Base-by-base conservation (phyloP, 2,329 filamentous ascomycete genomes). In the Metarhizium rileyi region DNA sequence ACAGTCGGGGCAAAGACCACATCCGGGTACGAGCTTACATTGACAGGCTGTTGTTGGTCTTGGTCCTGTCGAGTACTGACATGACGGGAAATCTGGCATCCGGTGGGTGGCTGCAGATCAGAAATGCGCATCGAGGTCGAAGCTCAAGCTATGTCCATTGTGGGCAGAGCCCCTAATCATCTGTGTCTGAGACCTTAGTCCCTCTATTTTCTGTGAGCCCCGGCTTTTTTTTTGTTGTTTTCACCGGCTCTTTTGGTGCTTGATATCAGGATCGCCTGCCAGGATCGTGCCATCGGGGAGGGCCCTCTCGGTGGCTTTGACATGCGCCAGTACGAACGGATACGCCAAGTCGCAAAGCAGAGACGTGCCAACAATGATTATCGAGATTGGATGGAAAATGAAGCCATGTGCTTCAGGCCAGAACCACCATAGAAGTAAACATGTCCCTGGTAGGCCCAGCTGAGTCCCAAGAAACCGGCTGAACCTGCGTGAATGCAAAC, bases 341-440 rank as follows among this genome's bases (percentile, higher is more conserved):
- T 77, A 77, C 2, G 64, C 55, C 12, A 72, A 33, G 53, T 77
- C 74, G 44, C 68, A 71, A 16, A 68, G 42, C 2, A 72, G 48
- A 14, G 66, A 66, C 0, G 67, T 66, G 1, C 63, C 67, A 52
- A 66, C 65, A 14, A 77, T 56, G 50, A 75, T 68, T 4, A 74
- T 42, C 1, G 65, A 68, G 4, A 73, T 58, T 0, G 70, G 71
- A 28, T 67, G 68, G 45, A 66, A 60, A 27, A 72, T 68, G 56
- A 74, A 77, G 10, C 65, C 67, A 55, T 77, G 70, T 1, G 72
- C 70, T 50, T 76, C 74, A 3, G 71, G 72, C 74, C 74, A 76
- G 54, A 67, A 68, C 62, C 68, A 73, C 72, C 72, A 75, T n/a
- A 71, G 58, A 41, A 73, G 54, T 8, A 59, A 59, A 47, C 68